These are phyloP conservation scores for Penicillium sp. DNA, from an alignment of 2,329 filamentous ascomycete species.

Conservation along the genomic window DNA sequence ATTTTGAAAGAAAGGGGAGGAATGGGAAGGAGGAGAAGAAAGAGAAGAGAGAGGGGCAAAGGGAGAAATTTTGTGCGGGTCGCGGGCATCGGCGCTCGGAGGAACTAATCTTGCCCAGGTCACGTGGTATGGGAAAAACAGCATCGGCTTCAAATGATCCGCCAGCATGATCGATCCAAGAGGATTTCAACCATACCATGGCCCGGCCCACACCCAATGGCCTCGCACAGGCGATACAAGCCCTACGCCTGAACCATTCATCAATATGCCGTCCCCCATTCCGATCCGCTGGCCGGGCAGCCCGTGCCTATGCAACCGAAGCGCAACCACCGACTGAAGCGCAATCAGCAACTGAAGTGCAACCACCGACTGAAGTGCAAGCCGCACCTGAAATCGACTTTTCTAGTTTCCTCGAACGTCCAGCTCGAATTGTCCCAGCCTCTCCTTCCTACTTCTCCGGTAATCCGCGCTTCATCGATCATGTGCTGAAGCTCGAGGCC, in stretches of 20 bases:
- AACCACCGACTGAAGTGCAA: conserved; percentile 7
- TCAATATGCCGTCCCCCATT: conserved; percentile 24
- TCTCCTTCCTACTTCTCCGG: conserved; percentile 95
- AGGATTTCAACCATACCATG: conserved; percentile 24
- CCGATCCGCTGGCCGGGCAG: conserved; percentile 15
- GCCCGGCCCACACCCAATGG: conserved; percentile 35
- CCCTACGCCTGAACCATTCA: conserved; percentile 26
- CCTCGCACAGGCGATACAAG: conserved; percentile 33
- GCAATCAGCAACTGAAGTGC: conserved; percentile 32
- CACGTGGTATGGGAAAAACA: conserved; percentile 24
- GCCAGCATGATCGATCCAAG: background rate
- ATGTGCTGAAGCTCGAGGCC: conserved; percentile 65
- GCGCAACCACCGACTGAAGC: conserved; percentile 1
- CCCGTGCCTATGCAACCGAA: conserved; percentile 29
- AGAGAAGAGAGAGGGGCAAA: conserved; percentile 17
- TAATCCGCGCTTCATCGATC: conserved; percentile 78
- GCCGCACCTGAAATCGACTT: conserved; percentile 36
- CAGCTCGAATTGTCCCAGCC: conserved; percentile 70
- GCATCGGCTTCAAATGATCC: conserved; percentile 2
- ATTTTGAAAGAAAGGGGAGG: conserved; percentile 52
- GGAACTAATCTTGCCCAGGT: conserved; percentile 14
- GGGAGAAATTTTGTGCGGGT: conserved; percentile 21
- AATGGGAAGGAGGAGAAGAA: conserved; percentile 12
- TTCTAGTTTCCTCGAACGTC: conserved; percentile 28
- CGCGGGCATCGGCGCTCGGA: conserved; percentile 15